Evolutionary conservation across 108 stramenopile species (phyloP), one percentile per base, ranked within the genome.

Genomic region (Aurantiochytrium sp.): DNA sequence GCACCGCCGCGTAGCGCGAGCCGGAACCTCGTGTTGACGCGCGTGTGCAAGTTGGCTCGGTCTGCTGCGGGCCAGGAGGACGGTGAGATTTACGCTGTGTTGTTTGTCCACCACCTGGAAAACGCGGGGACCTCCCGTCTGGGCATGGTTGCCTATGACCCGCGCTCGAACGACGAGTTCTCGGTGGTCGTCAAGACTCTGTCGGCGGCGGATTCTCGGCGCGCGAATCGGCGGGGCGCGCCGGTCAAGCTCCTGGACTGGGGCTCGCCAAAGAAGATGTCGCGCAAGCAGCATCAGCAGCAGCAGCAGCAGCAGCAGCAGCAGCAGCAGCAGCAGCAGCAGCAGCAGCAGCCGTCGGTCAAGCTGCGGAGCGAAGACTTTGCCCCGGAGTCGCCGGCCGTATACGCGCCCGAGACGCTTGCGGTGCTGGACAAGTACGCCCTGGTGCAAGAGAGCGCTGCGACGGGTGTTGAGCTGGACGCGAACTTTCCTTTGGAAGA

Each of bases 131-230:
- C 21, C 27, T 34, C 59, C 8, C 39, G 45, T 12, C 24, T 81
- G 39, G 73, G 73, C 10, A 1, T 81, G 19, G 73, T 81, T 1
- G 73, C 73, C 45, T 81, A 81, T 48, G 73, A 81, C 24, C 73
- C 73, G 6, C 73, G 73, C 73, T 81, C 73, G 24, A 81, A 81
- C 45, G 3, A 81, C 30, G 73, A 81, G 24, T 81, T 48, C 24
- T 12, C 73, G 6, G 42, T 81, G 10, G 30, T 27, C 12, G 39
- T 81, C 1, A 81, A 81, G 45, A 81, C 59, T 6, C 1, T 52
- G n/a, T n/a, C 53, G 21, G 53, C 21, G 53, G 17, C 12, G 53
- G 17, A 54, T 19, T 54, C 53, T 54, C 12, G 53, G 53, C 53
- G 17, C 17, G 53, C 17, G 17, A 54, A 54, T 54, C 12, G 21